Evolutionary conservation across 305 asterid species (phyloP).

Genomic region (Lippia alba): DNA sequence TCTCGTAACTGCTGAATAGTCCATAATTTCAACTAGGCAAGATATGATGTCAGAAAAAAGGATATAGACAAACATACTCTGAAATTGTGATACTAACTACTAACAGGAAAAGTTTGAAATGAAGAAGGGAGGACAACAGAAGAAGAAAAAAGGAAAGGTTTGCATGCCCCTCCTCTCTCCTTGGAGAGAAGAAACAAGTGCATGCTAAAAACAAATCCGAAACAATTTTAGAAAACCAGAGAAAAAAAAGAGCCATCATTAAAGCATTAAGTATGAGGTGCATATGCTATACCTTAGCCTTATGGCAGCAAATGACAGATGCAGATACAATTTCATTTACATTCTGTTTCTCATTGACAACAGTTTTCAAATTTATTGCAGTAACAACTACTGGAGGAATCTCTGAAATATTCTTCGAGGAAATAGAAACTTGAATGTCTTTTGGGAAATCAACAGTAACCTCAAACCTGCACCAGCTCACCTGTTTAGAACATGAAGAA

Average conservation of each 20-base stretch:
- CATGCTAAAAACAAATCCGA: constrained; percentile 21
- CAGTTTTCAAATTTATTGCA: constrained; percentile 85
- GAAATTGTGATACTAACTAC: constrained; percentile 23
- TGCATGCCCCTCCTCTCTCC: constrained; percentile 14
- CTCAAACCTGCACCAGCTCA: constrained; percentile 99
- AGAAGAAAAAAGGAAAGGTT: constrained; percentile 11
- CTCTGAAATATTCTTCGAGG: constrained; percentile 58
- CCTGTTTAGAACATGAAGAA: constrained; percentile 58
- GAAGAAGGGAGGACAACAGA: background rate
- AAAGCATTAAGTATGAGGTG: constrained; percentile 36
- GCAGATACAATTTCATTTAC: constrained; percentile 90
- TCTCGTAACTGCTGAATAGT: constrained; percentile 28
- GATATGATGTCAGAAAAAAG: constrained; percentile 17
- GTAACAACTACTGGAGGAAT: constrained; percentile 91
- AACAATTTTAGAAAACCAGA: constrained; percentile 15
- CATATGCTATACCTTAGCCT: constrained; percentile 75
- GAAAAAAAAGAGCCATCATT: background rate
- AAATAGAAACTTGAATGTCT: constrained; percentile 67
- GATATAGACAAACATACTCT: constrained; percentile 14
- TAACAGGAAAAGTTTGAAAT: constrained; percentile 3
- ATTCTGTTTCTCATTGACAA: constrained; percentile 78
- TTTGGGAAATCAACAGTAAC: constrained; percentile 74
- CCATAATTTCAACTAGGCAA: constrained; percentile 20
- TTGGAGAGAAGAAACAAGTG: constrained; percentile 8
- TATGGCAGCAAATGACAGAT: constrained; percentile 91